Percentiles rank a stretch among this genome's conserved stretches.
These are phyloP conservation scores for Filobasidium wieringae DNA, from an alignment of 768 basidiomycete species.

Conservation along the genomic window DNA sequence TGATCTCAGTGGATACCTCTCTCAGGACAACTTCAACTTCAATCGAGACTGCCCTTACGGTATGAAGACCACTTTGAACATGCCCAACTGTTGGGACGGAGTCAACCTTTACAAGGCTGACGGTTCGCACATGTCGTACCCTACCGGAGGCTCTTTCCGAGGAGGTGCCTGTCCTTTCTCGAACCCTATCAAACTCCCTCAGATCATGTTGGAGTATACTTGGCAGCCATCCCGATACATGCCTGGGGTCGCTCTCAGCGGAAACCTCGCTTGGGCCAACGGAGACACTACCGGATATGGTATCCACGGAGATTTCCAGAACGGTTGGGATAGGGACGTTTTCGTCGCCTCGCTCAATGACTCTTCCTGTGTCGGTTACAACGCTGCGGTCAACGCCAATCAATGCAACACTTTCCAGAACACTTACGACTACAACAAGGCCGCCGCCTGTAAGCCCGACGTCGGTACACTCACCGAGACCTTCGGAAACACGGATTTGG, in stretches of 20 bases:
- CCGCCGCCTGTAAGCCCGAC: conserved; percentile 20
- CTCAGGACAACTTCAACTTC: conserved; percentile 23
- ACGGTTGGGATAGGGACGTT: conserved; percentile 49
- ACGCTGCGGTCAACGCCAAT: neutral
- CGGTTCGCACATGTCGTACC: conserved; percentile 25
- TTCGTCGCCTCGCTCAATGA: conserved; percentile 49
- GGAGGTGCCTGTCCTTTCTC: conserved; percentile 20
- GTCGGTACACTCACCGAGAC: conserved; percentile 18
- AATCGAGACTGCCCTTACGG: conserved; percentile 18
- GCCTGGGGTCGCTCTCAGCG: conserved; percentile 8
- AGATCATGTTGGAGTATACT: conserved; percentile 30
- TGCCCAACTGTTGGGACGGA: conserved; percentile 35
- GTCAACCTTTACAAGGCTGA: conserved; percentile 28
- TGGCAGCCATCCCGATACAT: conserved; percentile 17
- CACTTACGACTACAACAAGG: neutral
- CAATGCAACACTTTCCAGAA: neutral
- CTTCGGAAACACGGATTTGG: conserved; percentile 19
- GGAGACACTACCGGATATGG: conserved; percentile 58
- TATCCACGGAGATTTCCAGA: conserved; percentile 39
- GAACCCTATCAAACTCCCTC: conserved; percentile 31
- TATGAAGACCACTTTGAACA: conserved; percentile 26
- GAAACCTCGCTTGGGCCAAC: conserved; percentile 40
- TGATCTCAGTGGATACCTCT: neutral
- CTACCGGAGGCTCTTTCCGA: conserved; percentile 3
- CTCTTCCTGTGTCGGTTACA: conserved; percentile 14